Evolutionary conservation across 345 rosid species (phyloP).

Genomic region (Lepidium sativum): DNA sequence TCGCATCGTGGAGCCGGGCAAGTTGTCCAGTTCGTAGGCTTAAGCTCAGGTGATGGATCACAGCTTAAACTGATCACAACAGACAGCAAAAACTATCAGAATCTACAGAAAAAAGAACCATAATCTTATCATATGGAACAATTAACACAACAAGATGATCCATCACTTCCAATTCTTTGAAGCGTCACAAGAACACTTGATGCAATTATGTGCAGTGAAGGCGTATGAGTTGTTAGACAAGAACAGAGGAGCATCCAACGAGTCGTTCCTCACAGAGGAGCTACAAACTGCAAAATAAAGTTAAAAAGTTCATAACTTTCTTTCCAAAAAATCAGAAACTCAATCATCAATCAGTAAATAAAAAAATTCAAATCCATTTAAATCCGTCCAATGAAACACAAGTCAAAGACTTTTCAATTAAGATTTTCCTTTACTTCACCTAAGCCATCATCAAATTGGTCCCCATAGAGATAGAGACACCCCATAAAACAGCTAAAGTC

Average conservation of each 20-base stretch:
- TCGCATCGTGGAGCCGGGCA: slow-evolving; percentile 57
- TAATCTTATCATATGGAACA: background rate
- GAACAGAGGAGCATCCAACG: slow-evolving; percentile 42
- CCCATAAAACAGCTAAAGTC: background rate
- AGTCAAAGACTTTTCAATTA: background rate
- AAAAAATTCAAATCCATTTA: background rate
- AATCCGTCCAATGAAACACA: background rate
- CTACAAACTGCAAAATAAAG: slow-evolving; percentile 49
- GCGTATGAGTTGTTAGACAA: slow-evolving; percentile 42
- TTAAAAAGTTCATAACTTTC: background rate
- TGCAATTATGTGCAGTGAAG: slow-evolving; percentile 57
- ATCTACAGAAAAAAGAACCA: background rate
- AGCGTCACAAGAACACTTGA: slow-evolving; percentile 52
- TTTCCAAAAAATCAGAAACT: background rate
- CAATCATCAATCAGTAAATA: background rate
- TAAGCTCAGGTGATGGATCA: slow-evolving; percentile 39
- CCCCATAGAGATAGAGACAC: background rate
- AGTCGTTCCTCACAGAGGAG: slow-evolving; percentile 40
- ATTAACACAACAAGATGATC: background rate
- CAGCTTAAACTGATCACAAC: slow-evolving; percentile 53
- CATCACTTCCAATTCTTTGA: slow-evolving; percentile 50
- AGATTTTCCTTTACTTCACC: background rate
- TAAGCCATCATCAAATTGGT: background rate
- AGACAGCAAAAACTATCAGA: slow-evolving; percentile 2
- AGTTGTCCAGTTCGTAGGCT: slow-evolving; percentile 23